Base-by-base conservation (phyloP, 805 yeast genomes). In the Torulaspora delbrueckii region DNA sequence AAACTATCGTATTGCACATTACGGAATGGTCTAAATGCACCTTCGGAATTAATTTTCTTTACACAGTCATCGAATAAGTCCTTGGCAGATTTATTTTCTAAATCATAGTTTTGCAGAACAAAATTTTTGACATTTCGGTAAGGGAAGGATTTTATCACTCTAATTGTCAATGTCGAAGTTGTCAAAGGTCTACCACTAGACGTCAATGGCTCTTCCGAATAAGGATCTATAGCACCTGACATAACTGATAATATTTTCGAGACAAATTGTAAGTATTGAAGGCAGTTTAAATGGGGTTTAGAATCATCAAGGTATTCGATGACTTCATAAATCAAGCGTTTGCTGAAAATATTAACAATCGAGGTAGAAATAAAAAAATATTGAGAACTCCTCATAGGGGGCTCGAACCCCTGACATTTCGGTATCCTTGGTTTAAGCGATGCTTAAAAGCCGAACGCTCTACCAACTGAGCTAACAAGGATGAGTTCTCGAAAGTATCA, bases 71-170 rank as follows among this genome's bases (percentile, higher is more conserved):
- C 80, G 28, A 83, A 73, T 16, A 93, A 69, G 54, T 80, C 78
- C 38, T 68, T 69, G 0, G 89, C 85, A 0, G 88, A 86, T 43
- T 83, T 79, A 8, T 67, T 70, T 48, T 81, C 76, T 58, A 93
- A 75, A 65, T 93, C 86, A 41, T 88, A 74, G 53, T 82, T 77
- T 23, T 74, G 77, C 37, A 89, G 66, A 7, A 90, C 78, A 50
- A 82, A 70, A 61, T 86, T 88, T 62, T 82, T 83, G 41, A 87
- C 90, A 57, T 91, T 89, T 68, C 96, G 76, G 68, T 85, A 87
- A 19, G 93, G 91, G 63, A 93, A 93, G 1, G 96, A 88, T 62
- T 91, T 91, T 59, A 93, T 79, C 18, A 93, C 77, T 47, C 99
- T 77, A 5, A 93, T 75, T 0, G 99, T 93, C 34, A 93, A 66